phyloP scores from a whole-genome alignment of 805 yeast species.

The Cyberlindnera misumaiensis region DNA sequence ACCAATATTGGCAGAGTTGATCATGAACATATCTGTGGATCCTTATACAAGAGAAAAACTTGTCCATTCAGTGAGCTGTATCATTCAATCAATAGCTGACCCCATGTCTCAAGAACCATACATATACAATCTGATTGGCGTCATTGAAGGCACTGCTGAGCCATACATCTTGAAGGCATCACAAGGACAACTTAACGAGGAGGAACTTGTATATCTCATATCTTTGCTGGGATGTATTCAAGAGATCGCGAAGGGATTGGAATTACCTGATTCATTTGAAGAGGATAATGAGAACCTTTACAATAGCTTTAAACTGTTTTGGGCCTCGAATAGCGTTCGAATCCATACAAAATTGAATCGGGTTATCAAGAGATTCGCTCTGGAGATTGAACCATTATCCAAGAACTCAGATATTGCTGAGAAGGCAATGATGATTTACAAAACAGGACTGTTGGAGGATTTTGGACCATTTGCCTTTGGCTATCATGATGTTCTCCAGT shows the following conservation, averaged over 20 bases:
- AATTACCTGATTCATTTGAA: conserved; percentile 47
- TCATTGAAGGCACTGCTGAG: conserved; percentile 22
- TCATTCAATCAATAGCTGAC: conserved; percentile 46
- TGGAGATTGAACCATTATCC: conserved; percentile 30
- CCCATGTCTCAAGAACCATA: conserved; percentile 38
- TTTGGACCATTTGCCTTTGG: conserved; percentile 63
- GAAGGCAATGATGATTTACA: conserved; percentile 54
- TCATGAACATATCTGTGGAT: conserved; percentile 33
- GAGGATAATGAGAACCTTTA: conserved; percentile 21
- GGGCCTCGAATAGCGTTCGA: conserved; percentile 6
- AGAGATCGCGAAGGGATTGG: conserved; percentile 68
- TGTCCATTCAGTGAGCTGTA: conserved; percentile 54
- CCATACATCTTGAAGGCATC: conserved; percentile 12
- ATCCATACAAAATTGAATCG: conserved; percentile 19
- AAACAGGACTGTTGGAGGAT: conserved; percentile 57
- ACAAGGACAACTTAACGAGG: conserved; percentile 4
- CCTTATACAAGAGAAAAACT: conserved; percentile 50
- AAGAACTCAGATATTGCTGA: conserved; percentile 50
- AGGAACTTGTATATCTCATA: conserved; percentile 38
- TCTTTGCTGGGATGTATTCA: conserved; percentile 57
- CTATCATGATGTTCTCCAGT: conserved; percentile 33
- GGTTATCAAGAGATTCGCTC: conserved; percentile 32
- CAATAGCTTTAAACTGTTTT: conserved; percentile 21
- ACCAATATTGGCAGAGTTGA: conserved; percentile 38
- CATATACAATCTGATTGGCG: conserved; percentile 26